A percentile compares a stretch with the other conserved stretches of the same genome.
Evolutionary conservation across 768 basidiomycete species (phyloP).

Genomic region (Termitomyces sp.): DNA sequence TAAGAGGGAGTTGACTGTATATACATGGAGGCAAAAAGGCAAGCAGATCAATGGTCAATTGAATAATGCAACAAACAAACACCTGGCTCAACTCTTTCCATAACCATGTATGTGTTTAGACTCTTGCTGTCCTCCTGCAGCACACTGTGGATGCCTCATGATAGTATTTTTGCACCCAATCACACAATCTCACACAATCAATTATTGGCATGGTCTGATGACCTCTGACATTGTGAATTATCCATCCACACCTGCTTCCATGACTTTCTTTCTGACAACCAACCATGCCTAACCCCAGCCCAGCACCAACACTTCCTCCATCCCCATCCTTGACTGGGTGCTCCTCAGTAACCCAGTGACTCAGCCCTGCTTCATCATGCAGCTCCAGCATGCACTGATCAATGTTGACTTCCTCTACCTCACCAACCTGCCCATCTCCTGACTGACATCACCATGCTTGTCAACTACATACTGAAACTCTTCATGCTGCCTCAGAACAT

Average conservation of each 20-base stretch:
- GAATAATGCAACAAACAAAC: too few relatives aligned
- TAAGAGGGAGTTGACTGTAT: too few relatives aligned
- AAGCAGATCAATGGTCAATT: too few relatives aligned
- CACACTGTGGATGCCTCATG: too few relatives aligned
- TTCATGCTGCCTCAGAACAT: slow-evolving; percentile 65
- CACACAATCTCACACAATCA: slow-evolving; percentile 10
- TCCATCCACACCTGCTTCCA: too few relatives aligned
- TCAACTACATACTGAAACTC: slow-evolving; percentile 60
- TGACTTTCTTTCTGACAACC: neutral
- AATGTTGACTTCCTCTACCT: slow-evolving; percentile 84
- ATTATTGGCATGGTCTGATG: too few relatives aligned
- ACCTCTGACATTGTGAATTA: too few relatives aligned
- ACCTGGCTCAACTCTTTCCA: too few relatives aligned
- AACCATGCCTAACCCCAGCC: slow-evolving; percentile 6
- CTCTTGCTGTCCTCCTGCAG: too few relatives aligned
- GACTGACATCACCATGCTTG: slow-evolving; percentile 44
- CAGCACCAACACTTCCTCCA: slow-evolving; percentile 48
- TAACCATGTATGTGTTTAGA: too few relatives aligned
- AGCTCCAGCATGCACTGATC: slow-evolving; percentile 70
- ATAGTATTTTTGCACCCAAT: neutral
- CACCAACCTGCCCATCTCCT: slow-evolving; percentile 57
- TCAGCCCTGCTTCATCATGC: slow-evolving; percentile 55
- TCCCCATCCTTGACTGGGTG: slow-evolving; percentile 71
- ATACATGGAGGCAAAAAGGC: too few relatives aligned
- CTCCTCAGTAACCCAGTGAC: slow-evolving; percentile 38